Evolutionary conservation across 1,284 basidiomycete species (phyloP).

Genomic region (Mycena sp.): DNA sequence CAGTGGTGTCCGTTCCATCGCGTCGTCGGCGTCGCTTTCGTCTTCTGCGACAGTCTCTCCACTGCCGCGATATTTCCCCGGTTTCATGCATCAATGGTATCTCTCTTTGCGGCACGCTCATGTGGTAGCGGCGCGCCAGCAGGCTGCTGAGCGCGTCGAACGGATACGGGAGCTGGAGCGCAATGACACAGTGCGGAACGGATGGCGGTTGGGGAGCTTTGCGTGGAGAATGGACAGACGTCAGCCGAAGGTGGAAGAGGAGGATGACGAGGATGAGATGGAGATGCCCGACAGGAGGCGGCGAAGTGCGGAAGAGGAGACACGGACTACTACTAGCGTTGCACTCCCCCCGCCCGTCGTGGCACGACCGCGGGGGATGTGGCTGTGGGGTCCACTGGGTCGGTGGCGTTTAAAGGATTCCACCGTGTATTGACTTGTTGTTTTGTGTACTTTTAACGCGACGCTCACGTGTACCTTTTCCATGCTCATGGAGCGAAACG

Average conservation of each 20-base stretch:
- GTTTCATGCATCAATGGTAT: constrained; percentile 60
- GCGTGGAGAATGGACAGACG: constrained; percentile 55
- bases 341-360: background rate
- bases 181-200: constrained; percentile 48
- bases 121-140: constrained; percentile 69
- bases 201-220: constrained; percentile 81
- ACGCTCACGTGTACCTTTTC: background rate
- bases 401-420: constrained; percentile 80
- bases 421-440: constrained; percentile 63
- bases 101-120: constrained; percentile 70
- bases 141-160: constrained; percentile 71
- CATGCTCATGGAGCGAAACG: too few species aligned
- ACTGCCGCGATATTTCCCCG: constrained; percentile 48
- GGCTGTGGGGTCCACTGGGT: constrained; percentile 83
- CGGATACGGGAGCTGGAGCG: constrained; percentile 66
- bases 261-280: constrained; percentile 30
- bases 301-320: background rate
- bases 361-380: constrained; percentile 45
- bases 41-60: constrained; percentile 36
- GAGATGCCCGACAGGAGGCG: constrained; percentile 13
- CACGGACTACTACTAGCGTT: constrained; percentile 1
- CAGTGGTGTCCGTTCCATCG: background rate
- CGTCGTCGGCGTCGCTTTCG: constrained; percentile 31
- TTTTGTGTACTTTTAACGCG: background rate
- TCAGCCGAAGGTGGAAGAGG: constrained; percentile 21